Percentiles rank a stretch among this genome's conserved stretches.
Evolutionary conservation across 73 alveolate species (phyloP).

Genomic region (Breviolum minutum): DNA sequence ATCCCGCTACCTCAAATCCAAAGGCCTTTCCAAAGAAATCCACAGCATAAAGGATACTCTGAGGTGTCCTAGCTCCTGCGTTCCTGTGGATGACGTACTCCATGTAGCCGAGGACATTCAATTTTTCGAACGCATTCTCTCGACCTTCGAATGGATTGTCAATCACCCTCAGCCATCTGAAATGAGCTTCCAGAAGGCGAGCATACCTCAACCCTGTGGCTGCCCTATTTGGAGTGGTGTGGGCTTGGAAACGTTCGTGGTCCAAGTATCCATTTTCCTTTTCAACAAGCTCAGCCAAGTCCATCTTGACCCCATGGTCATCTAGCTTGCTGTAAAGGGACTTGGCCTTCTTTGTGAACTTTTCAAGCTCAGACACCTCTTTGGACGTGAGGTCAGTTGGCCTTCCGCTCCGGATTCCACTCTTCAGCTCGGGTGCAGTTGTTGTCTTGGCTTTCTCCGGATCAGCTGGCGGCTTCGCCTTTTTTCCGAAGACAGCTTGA

Average conservation of each 20-base stretch:
- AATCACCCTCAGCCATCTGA: not conserved
- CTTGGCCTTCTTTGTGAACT: too few species aligned
- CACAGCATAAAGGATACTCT: not conserved
- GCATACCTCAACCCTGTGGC: not conserved
- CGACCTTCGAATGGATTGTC: not conserved
- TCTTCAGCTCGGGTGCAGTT: not conserved
- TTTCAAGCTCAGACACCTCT: too few species aligned
- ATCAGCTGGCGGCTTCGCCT: not conserved
- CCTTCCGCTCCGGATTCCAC: not conserved
- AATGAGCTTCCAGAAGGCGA: not conserved
- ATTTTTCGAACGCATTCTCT: not conserved
- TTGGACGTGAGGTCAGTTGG: not conserved
- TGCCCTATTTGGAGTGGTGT: not conserved
- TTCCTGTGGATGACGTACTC: not conserved
- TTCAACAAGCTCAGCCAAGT: not conserved
- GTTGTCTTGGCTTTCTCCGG: not conserved
- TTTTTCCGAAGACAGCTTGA: not conserved
- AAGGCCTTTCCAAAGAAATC: not conserved
- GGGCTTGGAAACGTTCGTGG: not conserved
- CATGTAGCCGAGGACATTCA: not conserved
- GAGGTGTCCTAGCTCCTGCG: not conserved
- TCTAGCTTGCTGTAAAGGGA: not conserved
- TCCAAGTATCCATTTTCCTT: not conserved
- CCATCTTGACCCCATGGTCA: not conserved
- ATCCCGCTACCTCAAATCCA: not conserved